These are phyloP conservation scores for Chaetomium strumarium DNA, from an alignment of 2,329 filamentous ascomycete species.

Conservation along the genomic window DNA sequence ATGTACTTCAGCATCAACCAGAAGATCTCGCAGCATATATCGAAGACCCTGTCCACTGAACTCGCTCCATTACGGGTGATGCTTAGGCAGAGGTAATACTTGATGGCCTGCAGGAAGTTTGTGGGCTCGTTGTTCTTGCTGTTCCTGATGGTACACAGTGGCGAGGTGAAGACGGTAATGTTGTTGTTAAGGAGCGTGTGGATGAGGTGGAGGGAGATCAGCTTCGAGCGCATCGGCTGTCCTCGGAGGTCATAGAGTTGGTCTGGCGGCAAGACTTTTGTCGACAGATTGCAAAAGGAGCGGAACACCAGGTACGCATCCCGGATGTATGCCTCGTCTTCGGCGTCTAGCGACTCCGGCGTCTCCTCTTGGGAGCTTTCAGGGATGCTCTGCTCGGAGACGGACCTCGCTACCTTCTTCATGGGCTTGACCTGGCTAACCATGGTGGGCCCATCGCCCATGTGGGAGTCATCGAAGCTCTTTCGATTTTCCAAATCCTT, in stretches of 20 bases:
- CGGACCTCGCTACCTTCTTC: slow-evolving; percentile 39
- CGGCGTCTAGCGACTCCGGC: slow-evolving; percentile 57
- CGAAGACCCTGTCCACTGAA: slow-evolving; percentile 85
- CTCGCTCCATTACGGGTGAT: slow-evolving; percentile 93
- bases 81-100: slow-evolving; percentile 93
- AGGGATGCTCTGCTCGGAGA: slow-evolving; percentile 48
- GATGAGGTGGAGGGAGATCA: slow-evolving; percentile 91
- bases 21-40: slow-evolving; percentile 94
- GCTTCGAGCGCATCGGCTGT: slow-evolving; percentile 94
- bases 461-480: slow-evolving; percentile 61
- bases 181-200: slow-evolving; percentile 95
- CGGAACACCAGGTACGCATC: slow-evolving; percentile 96
- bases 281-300: slow-evolving; percentile 95
- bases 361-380: slow-evolving; percentile 52
- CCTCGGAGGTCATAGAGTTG: slow-evolving; percentile 89
- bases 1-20: slow-evolving; percentile 95
- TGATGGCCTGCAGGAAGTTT: slow-evolving; percentile 87
- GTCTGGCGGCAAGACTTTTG: slow-evolving; percentile 81
- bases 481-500: slow-evolving; percentile 63
- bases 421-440: slow-evolving; percentile 54
- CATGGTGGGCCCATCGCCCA: slow-evolving; percentile 63
- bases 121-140: slow-evolving; percentile 84
- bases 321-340: slow-evolving; percentile 94
- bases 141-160: slow-evolving; percentile 84
- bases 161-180: slow-evolving; percentile 82